Base-by-base conservation (phyloP, 2,329 filamentous ascomycete genomes). In the Neofusicoccum ribis region DNA sequence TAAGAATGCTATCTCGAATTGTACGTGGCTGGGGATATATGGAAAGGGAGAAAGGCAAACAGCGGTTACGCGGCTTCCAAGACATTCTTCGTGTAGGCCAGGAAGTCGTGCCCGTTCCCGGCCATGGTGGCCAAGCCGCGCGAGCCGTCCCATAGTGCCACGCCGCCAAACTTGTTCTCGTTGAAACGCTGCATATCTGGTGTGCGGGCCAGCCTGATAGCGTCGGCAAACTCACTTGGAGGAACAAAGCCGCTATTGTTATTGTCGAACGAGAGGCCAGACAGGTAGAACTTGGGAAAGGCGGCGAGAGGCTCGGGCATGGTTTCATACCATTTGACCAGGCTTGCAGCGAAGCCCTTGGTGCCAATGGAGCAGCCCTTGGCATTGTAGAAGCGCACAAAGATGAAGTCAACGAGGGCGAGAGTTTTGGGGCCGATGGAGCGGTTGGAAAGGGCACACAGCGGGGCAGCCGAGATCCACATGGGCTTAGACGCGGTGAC, bases 361-460 rank as follows among this genome's bases (percentile, higher is more conserved):
- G 49, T 56, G 41, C 61, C 61, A n/a, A 64, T 50, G 20, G 61
- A 64, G 39, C 61, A 64, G 14, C 14, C 43, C n/a, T 52, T 36
- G 47, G 49, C 31, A 36, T 64, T 64, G 61, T 64, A 64, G 37
- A 64, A 64, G 61, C 61, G 61, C 47, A 64, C 50, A 36, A 64
- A 54, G 27, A 64, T 54, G n/a, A 64, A 54, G 39, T 64, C 61
- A 14, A 64, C 61, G 23, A 64, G 39, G 2, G 61, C 50, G 14
- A 64, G 61, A 37, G 61, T 52, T 15, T 43, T 27, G 5, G 17
- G 27, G 11, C 20, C 49, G 11, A 64, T 64, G 11, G 61, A 23
- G 17, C 50, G 37, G 27, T 56, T 64, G 9, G 49, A 54, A 6
- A 52, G n/a, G 5, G 37, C 23, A 43, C 61, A 64, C 15, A 52